phyloP scores from a whole-genome alignment of 1,284 basidiomycete species.

The Ceratobasidium sp. region DNA sequence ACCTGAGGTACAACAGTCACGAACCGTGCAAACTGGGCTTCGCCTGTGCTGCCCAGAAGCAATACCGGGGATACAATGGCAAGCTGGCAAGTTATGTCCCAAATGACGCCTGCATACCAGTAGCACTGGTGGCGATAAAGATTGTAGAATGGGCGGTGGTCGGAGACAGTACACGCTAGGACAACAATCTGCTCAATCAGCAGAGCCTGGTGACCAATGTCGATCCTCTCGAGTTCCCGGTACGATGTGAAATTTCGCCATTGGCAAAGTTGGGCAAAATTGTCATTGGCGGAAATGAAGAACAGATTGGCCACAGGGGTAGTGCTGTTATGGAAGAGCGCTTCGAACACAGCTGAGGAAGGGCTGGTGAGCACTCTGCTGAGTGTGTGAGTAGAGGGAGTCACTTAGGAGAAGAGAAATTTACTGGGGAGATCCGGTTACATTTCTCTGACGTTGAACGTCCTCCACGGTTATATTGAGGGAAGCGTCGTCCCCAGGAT shows the following conservation, averaged over 20 bases:
- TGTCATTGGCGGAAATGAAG: neutral
- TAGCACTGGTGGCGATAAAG: slow-evolving; percentile 6
- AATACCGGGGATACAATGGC: no score
- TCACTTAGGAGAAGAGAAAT: neutral
- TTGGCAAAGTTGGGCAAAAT: neutral
- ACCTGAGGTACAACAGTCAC: no score
- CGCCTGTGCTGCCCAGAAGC: no score
- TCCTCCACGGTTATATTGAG: no score
- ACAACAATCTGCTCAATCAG: neutral
- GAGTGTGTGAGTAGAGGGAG: neutral
- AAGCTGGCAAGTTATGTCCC: no score
- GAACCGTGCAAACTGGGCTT: no score
- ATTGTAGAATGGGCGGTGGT: no score
- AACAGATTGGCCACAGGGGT: neutral
- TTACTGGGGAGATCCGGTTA: neutral
- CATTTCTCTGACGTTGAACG: no score
- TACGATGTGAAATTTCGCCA: neutral
- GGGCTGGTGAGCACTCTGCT: neutral
- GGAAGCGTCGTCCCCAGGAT: no score
- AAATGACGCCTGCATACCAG: no score
- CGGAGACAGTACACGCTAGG: neutral
- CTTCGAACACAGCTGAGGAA: neutral
- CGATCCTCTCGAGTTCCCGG: neutral
- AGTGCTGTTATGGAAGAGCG: neutral
- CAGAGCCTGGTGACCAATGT: neutral